Evolutionary conservation across 306 rosid genomes (phyloP).

Genomic region (Inga laurina): DNA sequence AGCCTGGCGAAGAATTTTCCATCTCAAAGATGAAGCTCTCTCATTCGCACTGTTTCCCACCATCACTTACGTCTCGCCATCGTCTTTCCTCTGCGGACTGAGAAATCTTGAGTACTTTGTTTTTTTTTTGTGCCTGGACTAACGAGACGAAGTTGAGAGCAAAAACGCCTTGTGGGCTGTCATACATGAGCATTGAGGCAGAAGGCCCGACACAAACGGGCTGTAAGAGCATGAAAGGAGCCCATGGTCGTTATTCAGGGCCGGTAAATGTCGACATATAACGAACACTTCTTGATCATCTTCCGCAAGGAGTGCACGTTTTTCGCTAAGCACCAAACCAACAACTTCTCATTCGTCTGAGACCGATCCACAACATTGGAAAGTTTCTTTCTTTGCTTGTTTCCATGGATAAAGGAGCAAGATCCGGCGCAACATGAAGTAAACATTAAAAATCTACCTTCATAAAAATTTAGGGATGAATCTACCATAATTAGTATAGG

Average conservation of each 20-base stretch:
- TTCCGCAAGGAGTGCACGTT: no score
- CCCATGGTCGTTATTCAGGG: not conserved
- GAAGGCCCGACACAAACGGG: not conserved
- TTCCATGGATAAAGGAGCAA: no score
- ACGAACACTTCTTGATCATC: no score
- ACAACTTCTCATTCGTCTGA: no score
- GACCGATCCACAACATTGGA: no score
- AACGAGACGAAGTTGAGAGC: not conserved
- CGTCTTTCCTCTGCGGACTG: not conserved
- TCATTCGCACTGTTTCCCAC: constrained; percentile 6
- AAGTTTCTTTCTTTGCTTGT: no score
- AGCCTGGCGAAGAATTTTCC: constrained; percentile 64
- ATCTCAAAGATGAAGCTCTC: constrained; percentile 57
- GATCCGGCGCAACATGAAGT: no score
- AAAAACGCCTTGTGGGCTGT: not conserved
- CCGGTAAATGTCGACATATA: not conserved
- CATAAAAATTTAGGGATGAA: no score
- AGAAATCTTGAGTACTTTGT: not conserved
- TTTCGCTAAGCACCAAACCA: no score
- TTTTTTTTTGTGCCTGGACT: not conserved
- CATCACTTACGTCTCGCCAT: not conserved
- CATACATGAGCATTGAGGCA: no score
- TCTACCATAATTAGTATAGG: no score
- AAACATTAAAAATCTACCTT: no score
- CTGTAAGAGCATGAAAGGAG: not conserved